These are phyloP conservation scores for Wickerhamomyces ciferrii DNA, from an alignment of 805 yeast species.

Conservation along the genomic window DNA sequence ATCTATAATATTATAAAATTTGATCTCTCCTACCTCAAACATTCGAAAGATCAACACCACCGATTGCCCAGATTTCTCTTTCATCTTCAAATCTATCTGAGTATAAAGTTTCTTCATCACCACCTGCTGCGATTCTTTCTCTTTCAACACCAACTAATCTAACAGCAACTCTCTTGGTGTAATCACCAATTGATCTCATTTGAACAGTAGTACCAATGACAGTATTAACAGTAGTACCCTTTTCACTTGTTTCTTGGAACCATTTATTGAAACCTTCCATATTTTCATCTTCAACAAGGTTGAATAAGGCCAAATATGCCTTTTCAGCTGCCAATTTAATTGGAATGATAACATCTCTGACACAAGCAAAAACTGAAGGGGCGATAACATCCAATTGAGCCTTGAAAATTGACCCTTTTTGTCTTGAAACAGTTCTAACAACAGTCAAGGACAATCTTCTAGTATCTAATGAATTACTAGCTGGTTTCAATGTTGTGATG, in stretches of 20 bases:
- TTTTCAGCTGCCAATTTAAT: conserved; percentile 93
- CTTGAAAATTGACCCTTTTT: conserved; percentile 45
- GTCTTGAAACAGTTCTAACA: conserved; percentile 67
- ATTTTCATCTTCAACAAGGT: conserved; percentile 62
- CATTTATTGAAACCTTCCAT: conserved; percentile 54
- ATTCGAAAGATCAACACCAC: conserved; percentile 49
- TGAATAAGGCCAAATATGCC: conserved; percentile 70
- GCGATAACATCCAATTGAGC: conserved; percentile 53
- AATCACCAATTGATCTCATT: conserved; percentile 78
- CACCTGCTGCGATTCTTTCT: conserved; percentile 85
- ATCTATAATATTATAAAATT: too few species aligned
- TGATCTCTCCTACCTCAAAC: conserved; percentile 5
- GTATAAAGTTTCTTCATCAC: conserved; percentile 80
- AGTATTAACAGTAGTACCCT: conserved; percentile 29
- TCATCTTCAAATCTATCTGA: conserved; percentile 86
- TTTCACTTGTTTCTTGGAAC: conserved; percentile 42
- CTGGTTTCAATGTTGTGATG: conserved; percentile 44
- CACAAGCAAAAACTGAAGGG: conserved; percentile 74
- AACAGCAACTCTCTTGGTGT: conserved; percentile 83
- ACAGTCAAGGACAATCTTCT: conserved; percentile 76
- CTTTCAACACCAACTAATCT: conserved; percentile 84
- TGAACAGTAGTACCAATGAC: conserved; percentile 47
- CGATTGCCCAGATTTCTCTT: conserved; percentile 83
- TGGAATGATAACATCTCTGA: conserved; percentile 86
- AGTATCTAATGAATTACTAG: conserved; percentile 63